phyloP scores from a whole-genome alignment of 306 rosid species.

The Dalbergia oliveri region DNA sequence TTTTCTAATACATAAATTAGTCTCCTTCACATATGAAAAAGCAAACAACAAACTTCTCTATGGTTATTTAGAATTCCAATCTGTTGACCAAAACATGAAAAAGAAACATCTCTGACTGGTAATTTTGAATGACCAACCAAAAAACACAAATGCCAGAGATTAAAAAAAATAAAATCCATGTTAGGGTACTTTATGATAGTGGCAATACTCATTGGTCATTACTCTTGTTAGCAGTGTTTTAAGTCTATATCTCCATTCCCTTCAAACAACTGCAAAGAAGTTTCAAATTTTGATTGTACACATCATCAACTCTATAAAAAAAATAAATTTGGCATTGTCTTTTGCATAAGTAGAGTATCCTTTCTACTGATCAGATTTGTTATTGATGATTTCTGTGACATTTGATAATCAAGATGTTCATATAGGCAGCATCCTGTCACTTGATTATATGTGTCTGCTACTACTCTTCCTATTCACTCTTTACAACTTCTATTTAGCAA shows the following conservation, averaged over 20 bases:
- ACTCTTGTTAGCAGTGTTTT: background rate
- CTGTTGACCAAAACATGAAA: conserved; percentile 37
- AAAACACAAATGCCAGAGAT: background rate
- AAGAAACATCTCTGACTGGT: conserved; percentile 27
- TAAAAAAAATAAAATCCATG: background rate
- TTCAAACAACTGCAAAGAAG: conserved; percentile 5
- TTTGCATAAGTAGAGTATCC: conserved; percentile 15
- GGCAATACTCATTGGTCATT: background rate
- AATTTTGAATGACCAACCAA: conserved; percentile 5
- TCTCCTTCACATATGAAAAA: background rate
- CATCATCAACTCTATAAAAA: background rate
- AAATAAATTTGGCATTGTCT: conserved; percentile 17
- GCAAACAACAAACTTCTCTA: background rate
- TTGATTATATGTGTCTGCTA: background rate
- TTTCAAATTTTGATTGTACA: conserved; percentile 31
- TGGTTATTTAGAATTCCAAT: conserved; percentile 17
- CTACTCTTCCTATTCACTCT: background rate
- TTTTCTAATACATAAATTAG: conserved; percentile 5
- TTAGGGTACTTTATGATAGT: background rate
- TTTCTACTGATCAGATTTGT: conserved; percentile 8
- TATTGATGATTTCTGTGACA: background rate
- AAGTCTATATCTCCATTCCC: background rate
- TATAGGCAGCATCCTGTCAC: conserved; percentile 26
- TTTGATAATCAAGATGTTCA: conserved; percentile 7
- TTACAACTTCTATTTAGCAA: background rate